A percentile compares a stretch with the other conserved stretches of the same genome.
phyloP scores from a whole-genome alignment of 2,329 filamentous ascomycete species.

The Ascochyta clinopodiicola region DNA sequence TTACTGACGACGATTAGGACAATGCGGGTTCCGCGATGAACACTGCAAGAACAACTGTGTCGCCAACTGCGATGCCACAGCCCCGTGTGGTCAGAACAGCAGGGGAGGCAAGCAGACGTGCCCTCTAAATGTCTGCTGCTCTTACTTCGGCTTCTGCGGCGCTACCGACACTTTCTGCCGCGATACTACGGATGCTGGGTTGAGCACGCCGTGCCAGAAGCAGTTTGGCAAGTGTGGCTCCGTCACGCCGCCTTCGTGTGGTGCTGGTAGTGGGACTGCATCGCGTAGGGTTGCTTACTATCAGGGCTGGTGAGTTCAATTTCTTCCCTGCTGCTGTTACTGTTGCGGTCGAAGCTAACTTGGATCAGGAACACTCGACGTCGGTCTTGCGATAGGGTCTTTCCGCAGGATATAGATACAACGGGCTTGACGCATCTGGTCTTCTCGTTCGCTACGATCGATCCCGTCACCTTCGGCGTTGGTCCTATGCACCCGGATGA shows the following conservation, averaged over 20 bases:
- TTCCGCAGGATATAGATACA: constrained; percentile 30
- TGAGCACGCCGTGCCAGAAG: constrained; percentile 12
- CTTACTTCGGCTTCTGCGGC: constrained; percentile 50
- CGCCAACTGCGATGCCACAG: constrained; percentile 49
- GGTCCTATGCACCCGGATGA: constrained; percentile 22
- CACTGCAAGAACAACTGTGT: constrained; percentile 27
- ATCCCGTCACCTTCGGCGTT: constrained; percentile 44
- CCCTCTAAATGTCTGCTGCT: constrained; percentile 28
- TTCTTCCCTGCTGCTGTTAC: not conserved
- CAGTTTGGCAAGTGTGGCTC: constrained; percentile 14
- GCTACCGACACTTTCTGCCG: constrained; percentile 34
- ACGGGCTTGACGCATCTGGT: constrained; percentile 34
- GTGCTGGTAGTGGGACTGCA: constrained; percentile 19
- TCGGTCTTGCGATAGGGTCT: constrained; percentile 29
- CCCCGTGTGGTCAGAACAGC: constrained; percentile 45
- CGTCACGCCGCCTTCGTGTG: constrained; percentile 19
- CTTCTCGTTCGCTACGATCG: constrained; percentile 52
- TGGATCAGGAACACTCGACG: constrained; percentile 24
- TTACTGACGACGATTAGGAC: constrained; percentile 1
- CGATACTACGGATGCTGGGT: constrained; percentile 1
- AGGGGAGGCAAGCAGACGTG: constrained; percentile 8
- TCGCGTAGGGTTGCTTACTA: constrained; percentile 30
- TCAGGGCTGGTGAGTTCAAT: constrained; percentile 23
- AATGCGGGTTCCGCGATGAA: constrained; percentile 22
- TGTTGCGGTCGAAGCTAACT: not conserved